Percentiles rank a stretch among this genome's conserved stretches.
These are phyloP conservation scores for Kwoniella bestiolae DNA, from an alignment of 768 basidiomycete genomes.

Conservation along the genomic window DNA sequence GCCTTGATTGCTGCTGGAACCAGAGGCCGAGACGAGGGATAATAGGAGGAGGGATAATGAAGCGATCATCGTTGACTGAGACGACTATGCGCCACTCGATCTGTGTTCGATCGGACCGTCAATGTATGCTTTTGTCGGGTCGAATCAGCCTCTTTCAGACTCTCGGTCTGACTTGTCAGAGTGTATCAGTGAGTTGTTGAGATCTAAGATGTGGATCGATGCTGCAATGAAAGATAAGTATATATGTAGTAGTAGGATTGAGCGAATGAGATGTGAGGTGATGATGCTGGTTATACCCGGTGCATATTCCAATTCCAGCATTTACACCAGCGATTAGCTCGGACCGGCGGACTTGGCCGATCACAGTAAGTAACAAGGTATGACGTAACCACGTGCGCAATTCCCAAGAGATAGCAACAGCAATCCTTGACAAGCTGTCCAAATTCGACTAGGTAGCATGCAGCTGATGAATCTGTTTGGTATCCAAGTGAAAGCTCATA, in stretches of 20 bases:
- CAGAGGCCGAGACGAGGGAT: slow-evolving; percentile 1
- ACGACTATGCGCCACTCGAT: not conserved
- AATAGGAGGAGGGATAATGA: not conserved
- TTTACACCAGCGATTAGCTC: not conserved
- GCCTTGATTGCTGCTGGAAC: no score
- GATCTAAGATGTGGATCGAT: no score
- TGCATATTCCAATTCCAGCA: not conserved
- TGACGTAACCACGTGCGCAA: not conserved
- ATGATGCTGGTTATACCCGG: not conserved
- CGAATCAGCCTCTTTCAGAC: no score
- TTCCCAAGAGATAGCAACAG: no score
- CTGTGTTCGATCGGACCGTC: not conserved
- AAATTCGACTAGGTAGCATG: no score
- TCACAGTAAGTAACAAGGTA: not conserved
- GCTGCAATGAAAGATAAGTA: no score
- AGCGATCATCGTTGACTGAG: slow-evolving; percentile 4
- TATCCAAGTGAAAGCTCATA: no score
- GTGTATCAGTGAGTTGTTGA: no score
- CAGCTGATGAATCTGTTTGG: no score
- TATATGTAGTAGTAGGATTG: not conserved
- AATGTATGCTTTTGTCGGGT: no score
- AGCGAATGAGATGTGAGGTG: not conserved
- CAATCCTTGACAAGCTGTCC: no score
- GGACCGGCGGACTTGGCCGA: slow-evolving; percentile 2
- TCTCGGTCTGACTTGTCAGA: no score